Evolutionary conservation across 164 flowering plant species (phyloP), one percentile per base, ranked within the genome.

Genomic region (Aristolochia contorta): DNA sequence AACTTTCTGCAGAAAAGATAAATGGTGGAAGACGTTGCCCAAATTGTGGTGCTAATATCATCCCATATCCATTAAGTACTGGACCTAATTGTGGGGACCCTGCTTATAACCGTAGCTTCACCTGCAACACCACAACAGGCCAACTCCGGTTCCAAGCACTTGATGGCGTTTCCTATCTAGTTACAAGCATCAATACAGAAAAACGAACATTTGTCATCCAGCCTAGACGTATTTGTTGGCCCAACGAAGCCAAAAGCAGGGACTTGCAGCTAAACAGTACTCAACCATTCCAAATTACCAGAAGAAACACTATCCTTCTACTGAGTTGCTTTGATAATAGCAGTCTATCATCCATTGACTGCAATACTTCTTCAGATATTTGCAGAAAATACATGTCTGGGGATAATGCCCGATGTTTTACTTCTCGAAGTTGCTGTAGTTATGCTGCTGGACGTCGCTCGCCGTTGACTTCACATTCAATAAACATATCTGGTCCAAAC

Each of bases 31-130:
- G 33, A 41, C 57, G 23, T 14, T 61, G 65, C 56, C 22, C 7
- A 37, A 53, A 33, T 51, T 61, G 65, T 41, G 65, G 65, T 5
- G 23, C 49, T 18, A 41, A 61, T 24, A 23, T 52, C 25, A 53
- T 61, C 37, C 65, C 65, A 7, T 61, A 61, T 22, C 65, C 65
- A 32, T 53, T 61, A 61, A 61, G 65, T 48, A 61, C 65, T 23
- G 16, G 57, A 6, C 21, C 48, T 0, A 16, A 41, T 22, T 61
- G 62, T 47, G 54, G 62, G 9, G 53, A 59, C 18, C 54, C 21
- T 16, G 14, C 18, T 22, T 59, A 59, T 16, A n/a, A n/a, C n/a
- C 14, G 30, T 16, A 10, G 41, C 52, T 47, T 59, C 54, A 3
- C 22, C 22, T 59, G 62, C 52, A 47, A 59, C 47, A 4, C n/a